Evolutionary conservation across 2,329 filamentous ascomycete species (phyloP).

Genomic region (Podosphaera leucotricha): DNA sequence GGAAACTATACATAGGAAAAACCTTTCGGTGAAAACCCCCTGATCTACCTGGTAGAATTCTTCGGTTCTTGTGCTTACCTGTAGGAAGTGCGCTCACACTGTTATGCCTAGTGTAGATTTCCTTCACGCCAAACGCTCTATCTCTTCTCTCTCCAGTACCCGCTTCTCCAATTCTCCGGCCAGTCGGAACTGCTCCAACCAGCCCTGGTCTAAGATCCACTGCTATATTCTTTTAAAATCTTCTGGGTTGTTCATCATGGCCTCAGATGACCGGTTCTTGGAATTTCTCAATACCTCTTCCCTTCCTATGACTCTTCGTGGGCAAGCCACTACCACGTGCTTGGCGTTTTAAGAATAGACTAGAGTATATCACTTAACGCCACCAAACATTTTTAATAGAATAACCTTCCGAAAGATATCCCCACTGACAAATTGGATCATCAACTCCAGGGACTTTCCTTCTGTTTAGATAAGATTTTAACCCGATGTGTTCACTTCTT

Average conservation of each 20-base stretch:
- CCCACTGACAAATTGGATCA: neutral
- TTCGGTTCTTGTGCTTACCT: too few relatives aligned
- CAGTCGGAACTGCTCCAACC: neutral
- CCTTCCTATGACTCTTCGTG: neutral
- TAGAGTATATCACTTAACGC: too few relatives aligned
- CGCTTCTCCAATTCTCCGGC: neutral
- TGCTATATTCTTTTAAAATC: neutral
- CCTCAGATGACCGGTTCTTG: neutral
- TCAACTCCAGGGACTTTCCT: neutral
- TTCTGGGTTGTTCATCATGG: neutral
- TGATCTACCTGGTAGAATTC: too few relatives aligned
- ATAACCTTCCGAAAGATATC: neutral
- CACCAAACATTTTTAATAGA: too few relatives aligned
- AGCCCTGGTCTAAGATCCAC: slow-evolving; percentile 21
- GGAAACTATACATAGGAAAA: too few relatives aligned
- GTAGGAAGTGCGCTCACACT: too few relatives aligned
- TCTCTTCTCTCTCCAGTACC: slow-evolving; percentile 20
- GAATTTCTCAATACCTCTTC: neutral
- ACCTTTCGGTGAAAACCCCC: too few relatives aligned
- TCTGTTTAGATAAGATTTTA: neutral
- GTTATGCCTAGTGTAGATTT: too few relatives aligned
- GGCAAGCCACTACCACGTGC: neutral
- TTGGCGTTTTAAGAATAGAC: too few relatives aligned
- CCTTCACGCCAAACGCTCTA: neutral
- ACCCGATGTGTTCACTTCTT: neutral